A percentile compares a stretch with the other conserved stretches of the same genome.
Evolutionary conservation across 495 filamentous ascomycete genomes (phyloP).

Genomic region (Tuber aestivum): DNA sequence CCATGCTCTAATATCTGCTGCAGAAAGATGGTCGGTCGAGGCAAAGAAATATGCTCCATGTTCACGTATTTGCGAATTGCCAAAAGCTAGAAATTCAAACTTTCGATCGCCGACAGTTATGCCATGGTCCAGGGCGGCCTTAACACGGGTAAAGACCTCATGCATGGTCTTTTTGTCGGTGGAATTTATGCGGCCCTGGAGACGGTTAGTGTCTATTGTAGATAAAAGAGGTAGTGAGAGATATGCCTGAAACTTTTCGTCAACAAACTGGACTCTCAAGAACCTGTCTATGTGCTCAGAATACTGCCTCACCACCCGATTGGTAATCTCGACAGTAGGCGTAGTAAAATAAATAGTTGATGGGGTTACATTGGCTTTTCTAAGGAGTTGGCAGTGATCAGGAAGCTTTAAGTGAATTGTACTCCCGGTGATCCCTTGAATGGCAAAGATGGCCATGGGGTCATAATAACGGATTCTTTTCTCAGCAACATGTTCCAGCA

Average conservation of each 20-base stretch:
- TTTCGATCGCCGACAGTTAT: slow-evolving; percentile 73
- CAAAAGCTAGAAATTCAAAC: slow-evolving; percentile 89
- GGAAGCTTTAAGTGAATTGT: slow-evolving; percentile 50
- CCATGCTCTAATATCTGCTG: slow-evolving; percentile 72
- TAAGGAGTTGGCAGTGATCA: slow-evolving; percentile 63
- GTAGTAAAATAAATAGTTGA: slow-evolving; percentile 71
- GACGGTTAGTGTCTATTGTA: slow-evolving; percentile 25
- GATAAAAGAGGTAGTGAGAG: background rate
- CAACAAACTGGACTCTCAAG: slow-evolving; percentile 83
- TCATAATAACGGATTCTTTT: slow-evolving; percentile 57
- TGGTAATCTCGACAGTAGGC: slow-evolving; percentile 77
- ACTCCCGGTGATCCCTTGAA: slow-evolving; percentile 42
- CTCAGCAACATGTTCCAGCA: slow-evolving; percentile 61
- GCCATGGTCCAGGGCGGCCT: slow-evolving; percentile 64
- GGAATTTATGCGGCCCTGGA: slow-evolving; percentile 54
- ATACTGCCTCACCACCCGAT: slow-evolving; percentile 74
- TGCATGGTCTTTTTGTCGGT: slow-evolving; percentile 56
- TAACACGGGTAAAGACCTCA: slow-evolving; percentile 67
- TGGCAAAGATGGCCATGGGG: slow-evolving; percentile 68
- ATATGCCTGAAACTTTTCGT: slow-evolving; percentile 54
- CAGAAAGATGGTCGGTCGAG: slow-evolving; percentile 54
- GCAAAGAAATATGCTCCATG: slow-evolving; percentile 88
- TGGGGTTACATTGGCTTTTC: slow-evolving; percentile 73
- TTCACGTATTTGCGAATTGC: slow-evolving; percentile 92
- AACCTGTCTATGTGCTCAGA: slow-evolving; percentile 67